Conservation (phyloP, 106 monocot genomes). For the Ottelia alismoides region DNA sequence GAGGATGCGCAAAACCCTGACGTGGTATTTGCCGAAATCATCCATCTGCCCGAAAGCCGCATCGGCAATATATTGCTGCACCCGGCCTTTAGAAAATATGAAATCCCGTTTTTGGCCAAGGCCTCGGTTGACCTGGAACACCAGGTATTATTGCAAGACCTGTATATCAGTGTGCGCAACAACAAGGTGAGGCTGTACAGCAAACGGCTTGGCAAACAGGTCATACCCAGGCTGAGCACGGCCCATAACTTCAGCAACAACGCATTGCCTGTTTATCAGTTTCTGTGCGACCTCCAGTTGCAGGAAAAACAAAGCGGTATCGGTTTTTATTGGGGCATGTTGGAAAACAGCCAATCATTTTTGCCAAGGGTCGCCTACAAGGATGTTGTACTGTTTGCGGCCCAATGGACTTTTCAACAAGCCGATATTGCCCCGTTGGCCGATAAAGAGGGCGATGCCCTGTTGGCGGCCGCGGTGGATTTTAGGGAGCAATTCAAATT, state of each 20-base stretch:
- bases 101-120: not conserved
- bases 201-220: not conserved
- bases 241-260: not conserved
- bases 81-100: not conserved
- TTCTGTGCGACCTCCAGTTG: not conserved
- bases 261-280: not conserved
- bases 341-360: not conserved
- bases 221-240: not conserved
- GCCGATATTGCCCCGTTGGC: not conserved
- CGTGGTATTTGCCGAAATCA: not conserved
- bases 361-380: not conserved
- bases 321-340: not conserved
- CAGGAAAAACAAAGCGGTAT: not conserved
- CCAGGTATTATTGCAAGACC: not conserved
- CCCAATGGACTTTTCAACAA: not conserved
- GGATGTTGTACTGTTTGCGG: not conserved
- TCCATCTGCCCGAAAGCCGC: not conserved
- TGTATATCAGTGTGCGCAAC: not conserved
- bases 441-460: not conserved
- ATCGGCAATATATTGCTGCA: not conserved
- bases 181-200: not conserved
- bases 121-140: not conserved
- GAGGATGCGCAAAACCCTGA: not conserved
- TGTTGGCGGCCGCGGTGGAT: not conserved
- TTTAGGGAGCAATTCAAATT: not conserved